Conservation (phyloP, 768 basidiomycete species). For the Lactarius hatsudake region DNA sequence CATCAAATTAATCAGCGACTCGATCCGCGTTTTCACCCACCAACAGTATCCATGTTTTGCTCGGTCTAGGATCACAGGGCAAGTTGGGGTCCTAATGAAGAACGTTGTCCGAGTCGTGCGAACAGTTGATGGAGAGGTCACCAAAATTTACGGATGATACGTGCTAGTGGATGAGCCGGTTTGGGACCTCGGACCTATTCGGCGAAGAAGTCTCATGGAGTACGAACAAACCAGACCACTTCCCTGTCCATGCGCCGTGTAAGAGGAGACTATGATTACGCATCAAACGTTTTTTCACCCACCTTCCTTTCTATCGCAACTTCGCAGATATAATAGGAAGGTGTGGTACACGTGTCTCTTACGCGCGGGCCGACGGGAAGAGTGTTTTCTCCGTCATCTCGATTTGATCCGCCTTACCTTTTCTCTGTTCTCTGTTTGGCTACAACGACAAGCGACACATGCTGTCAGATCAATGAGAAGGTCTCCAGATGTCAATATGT, state of each 20-base stretch:
- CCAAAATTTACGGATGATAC: background rate
- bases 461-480: background rate
- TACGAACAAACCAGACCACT: conserved; percentile 8
- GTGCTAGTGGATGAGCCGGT: background rate
- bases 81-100: background rate
- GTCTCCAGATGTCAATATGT: background rate
- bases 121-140: background rate
- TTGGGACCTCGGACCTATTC: conserved; percentile 7
- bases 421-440: background rate
- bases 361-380: too few relatives aligned
- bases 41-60: background rate
- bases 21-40: background rate
- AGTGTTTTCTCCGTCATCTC: too few relatives aligned
- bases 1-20: too few relatives aligned
- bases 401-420: background rate
- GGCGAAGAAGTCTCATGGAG: background rate
- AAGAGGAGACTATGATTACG: too few relatives aligned
- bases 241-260: too few relatives aligned
- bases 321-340: too few relatives aligned
- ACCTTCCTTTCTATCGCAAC: too few relatives aligned
- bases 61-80: background rate
- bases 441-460: background rate
- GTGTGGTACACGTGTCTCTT: too few relatives aligned
- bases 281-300: too few relatives aligned
- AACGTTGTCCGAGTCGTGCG: background rate